A percentile compares a stretch with the other conserved stretches of the same genome.
Conservation (phyloP, 116 monocot species). For the Papilionanthe hybrid region DNA sequence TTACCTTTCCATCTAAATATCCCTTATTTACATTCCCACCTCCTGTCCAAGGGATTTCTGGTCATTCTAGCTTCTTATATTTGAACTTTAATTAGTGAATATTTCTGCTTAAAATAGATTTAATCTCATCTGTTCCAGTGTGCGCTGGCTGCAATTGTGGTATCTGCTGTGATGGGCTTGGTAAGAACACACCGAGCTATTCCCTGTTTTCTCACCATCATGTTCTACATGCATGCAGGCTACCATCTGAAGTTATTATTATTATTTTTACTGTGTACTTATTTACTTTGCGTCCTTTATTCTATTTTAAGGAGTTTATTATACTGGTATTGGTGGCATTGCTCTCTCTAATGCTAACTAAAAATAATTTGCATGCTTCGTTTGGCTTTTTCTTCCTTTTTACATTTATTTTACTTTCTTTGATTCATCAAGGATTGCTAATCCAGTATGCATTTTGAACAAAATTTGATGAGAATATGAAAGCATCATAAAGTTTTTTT, state of each 20-base stretch:
- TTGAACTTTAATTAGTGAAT: constrained; percentile 5
- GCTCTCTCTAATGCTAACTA: background rate
- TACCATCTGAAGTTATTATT: background rate
- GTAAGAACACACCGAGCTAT: constrained; percentile 38
- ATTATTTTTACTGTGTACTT: background rate
- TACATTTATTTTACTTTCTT: background rate
- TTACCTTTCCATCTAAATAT: background rate
- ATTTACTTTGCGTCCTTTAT: background rate
- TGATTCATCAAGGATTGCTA: background rate
- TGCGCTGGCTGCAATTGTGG: constrained; percentile 84
- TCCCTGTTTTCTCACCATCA: background rate
- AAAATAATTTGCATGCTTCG: background rate
- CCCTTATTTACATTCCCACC: background rate
- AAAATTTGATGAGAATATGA: background rate
- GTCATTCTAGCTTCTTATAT: background rate
- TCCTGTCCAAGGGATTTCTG: background rate
- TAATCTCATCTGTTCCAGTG: constrained; percentile 50
- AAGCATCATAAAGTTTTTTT: background rate
- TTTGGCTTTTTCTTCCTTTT: background rate
- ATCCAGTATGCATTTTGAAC: background rate
- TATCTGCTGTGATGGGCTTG: constrained; percentile 85
- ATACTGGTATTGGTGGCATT: background rate
- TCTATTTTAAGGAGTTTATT: background rate
- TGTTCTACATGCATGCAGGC: background rate
- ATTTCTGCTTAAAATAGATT: constrained; percentile 9